Base-by-base conservation (phyloP, 2,329 filamentous ascomycete species). In the Gaeumannomyces sp. region DNA sequence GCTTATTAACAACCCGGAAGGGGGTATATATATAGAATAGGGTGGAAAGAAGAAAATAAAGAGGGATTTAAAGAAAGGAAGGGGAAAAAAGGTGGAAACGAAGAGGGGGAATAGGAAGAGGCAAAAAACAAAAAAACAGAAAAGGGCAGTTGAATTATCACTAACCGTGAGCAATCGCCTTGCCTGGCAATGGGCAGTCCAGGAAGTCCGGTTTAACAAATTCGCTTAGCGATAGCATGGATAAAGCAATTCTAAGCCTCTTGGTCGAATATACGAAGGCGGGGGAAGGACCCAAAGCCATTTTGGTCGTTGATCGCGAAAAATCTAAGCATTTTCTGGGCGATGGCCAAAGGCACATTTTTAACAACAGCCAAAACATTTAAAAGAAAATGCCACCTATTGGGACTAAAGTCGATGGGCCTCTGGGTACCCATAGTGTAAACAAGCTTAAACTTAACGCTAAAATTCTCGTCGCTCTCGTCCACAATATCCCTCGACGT, bases 401-500 rank as follows among this genome's bases (percentile, higher is more conserved):
- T 72, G 0, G 83, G 83, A 60, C 79, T 79, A 14, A 81, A 75
- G 6, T 89, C 83, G 0, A 88, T 75, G 0, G 80, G 68, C 1
- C 71, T 69, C 65, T 87, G 83, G 0, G 71, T 66, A 0, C 86
- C 87, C 68, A 89, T 81, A 0, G 86, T 88, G 65, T 90, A 89
- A 1, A 89, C 77, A 0, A 89, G 72, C 69, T 90, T 85, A 56
- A 87, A 88, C 60, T 82, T 84, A 4, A 81, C 78, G 59, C 79
- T 84, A 58, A 89, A 83, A 64, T 84, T 85, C 65, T 89, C 85
- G 61, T 90, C 88, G 56, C 83, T 86, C 71, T 90, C 86, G 65
- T 90, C 87, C 0, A 90, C 76, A 2, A 90, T 78, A 66, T 89
- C 86, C 0, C 85, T 76, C 0, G 80, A 77, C 2, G 72, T 66